Evolutionary conservation across 768 basidiomycete genomes (phyloP), one percentile per base, ranked within the genome.

Genomic region (Tricholoma sp.): DNA sequence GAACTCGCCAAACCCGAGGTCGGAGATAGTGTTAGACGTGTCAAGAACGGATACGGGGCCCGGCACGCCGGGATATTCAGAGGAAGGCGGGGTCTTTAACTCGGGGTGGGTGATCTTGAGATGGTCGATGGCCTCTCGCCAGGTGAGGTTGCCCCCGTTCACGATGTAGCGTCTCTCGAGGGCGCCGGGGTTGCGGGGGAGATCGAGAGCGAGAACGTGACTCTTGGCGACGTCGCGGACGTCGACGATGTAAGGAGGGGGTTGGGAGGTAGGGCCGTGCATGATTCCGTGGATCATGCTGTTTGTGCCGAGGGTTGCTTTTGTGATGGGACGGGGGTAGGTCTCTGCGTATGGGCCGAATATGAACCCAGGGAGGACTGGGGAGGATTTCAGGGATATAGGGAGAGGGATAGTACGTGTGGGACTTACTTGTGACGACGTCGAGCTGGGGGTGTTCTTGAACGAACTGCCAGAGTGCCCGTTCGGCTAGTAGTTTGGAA

Each of bases 401-500:
- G 10, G 10, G 1, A 45, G n/a, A n/a, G n/a, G n/a, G n/a, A n/a
- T n/a, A n/a, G n/a, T 11, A 12, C 11, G 19, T 52, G n/a, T n/a
- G n/a, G 12, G 16, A 65, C 75, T 57, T 49, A 79, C 77, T 65
- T 10, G 75, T 74, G 11, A 72, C 67, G 50, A 78, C 54, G 34
- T 74, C 72, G 32, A 77, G 62, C 12, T 73, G 43, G 43, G 43
- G 43, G 11, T 45, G 43, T 22, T 14, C 21, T 21, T 45, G 9
- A 9, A 22, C 43, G 52, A 76, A 77, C 9, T 74, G 66, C 77
- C 78, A 79, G 7, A 73, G 67, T 0, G 76, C 74, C 24, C 63
- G 61, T 61, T 81, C 79, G 2, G 76, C 72, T 3, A 76, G 61
- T 11, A 68, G 67, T 58, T 81, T 81, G 14, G 76, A 69, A 11